Conservation (phyloP, 306 rosid species). For the Trifolium repens region DNA sequence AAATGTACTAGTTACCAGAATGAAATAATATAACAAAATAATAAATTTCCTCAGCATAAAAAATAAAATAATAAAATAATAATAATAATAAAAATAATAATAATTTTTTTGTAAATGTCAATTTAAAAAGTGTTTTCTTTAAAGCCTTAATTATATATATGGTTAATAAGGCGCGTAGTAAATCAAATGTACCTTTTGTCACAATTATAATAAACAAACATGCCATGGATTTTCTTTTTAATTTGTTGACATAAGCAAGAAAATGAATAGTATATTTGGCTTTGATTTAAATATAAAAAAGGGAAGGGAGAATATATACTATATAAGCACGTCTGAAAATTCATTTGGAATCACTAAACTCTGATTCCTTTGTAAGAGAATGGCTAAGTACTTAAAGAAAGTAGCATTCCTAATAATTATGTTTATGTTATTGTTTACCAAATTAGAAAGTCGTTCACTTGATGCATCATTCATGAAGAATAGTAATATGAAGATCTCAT, state of each 20-base stretch:
- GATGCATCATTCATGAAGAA: slow-evolving; percentile 27
- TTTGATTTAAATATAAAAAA: slow-evolving; percentile 27
- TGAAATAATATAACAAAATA: too few species aligned
- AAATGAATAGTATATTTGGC: slow-evolving; percentile 26
- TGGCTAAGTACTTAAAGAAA: slow-evolving; percentile 44
- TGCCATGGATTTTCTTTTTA: neutral
- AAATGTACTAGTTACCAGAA: too few species aligned
- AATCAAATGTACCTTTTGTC: neutral
- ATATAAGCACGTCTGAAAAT: slow-evolving; percentile 39
- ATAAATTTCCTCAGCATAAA: too few species aligned
- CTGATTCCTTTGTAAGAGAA: neutral
- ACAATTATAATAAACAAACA: neutral
- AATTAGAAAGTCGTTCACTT: slow-evolving; percentile 44
- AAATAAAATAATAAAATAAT: too few species aligned
- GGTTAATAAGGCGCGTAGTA: too few species aligned
- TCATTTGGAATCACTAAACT: slow-evolving; percentile 39
- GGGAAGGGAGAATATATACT: neutral
- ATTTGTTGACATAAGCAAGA: neutral
- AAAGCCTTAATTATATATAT: too few species aligned
- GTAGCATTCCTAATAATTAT: slow-evolving; percentile 25
- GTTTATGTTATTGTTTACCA: slow-evolving; percentile 21
- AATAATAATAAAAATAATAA: too few species aligned
- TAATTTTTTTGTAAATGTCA: too few species aligned
- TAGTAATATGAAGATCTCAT: slow-evolving; percentile 22
- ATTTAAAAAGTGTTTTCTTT: too few species aligned